Conservation (phyloP, 2,329 filamentous ascomycete genomes). For the Ceratocystis huliohia region DNA sequence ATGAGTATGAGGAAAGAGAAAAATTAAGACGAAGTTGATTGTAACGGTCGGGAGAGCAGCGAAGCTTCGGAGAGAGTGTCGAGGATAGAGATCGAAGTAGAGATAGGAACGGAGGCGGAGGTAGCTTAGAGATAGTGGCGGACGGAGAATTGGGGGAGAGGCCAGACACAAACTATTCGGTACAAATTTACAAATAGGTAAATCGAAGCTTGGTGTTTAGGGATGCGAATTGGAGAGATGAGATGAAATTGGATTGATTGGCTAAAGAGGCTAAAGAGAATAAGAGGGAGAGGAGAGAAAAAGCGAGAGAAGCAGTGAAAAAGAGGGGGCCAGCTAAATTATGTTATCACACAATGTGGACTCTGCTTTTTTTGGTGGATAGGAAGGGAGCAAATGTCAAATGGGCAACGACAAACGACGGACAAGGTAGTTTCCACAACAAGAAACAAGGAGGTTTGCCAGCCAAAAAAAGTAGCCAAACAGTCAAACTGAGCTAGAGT, state of each 20-base stretch:
- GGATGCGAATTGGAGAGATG: background rate
- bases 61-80: background rate
- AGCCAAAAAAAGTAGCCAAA: background rate
- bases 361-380: background rate
- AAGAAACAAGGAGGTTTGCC: conserved; percentile 3
- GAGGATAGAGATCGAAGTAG: background rate
- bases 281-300: conserved; percentile 3
- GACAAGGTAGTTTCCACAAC: conserved; percentile 7
- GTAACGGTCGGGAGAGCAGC: background rate
- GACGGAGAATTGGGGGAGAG: background rate
- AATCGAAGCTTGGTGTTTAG: background rate
- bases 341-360: background rate
- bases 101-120: background rate
- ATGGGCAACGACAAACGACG: conserved; percentile 1
- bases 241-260: background rate
- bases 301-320: conserved; percentile 1
- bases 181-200: background rate
- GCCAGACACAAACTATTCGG: conserved; percentile 1
- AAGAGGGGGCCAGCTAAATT: conserved; percentile 7
- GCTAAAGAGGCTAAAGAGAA: background rate
- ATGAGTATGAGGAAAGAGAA: background rate
- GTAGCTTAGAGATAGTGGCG: background rate
- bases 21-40: background rate
- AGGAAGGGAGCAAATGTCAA: background rate
- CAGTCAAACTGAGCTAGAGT: background rate